These are phyloP conservation scores for Podila verticillata DNA, from an alignment of 192 early-diverging fungal genomes.

Conservation along the genomic window DNA sequence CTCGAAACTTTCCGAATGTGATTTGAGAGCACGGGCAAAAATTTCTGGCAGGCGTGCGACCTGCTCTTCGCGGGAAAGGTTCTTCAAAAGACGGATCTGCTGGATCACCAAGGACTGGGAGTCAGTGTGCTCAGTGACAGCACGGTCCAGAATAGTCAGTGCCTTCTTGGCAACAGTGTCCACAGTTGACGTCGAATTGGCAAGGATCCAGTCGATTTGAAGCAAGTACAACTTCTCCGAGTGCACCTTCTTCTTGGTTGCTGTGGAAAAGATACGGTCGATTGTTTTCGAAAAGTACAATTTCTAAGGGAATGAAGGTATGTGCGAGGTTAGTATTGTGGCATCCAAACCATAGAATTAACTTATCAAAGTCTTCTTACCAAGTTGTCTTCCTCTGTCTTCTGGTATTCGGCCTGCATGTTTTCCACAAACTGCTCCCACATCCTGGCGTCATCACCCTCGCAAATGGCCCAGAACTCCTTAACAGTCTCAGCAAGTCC, in stretches of 20 bases:
- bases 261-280: conserved; percentile 58
- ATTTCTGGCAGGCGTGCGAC: conserved; percentile 40
- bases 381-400: conserved; percentile 65
- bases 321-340: neutral
- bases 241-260: conserved; percentile 50
- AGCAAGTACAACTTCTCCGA: conserved; percentile 63
- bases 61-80: conserved; percentile 26
- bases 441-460: conserved; percentile 58
- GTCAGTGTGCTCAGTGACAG: conserved; percentile 51
- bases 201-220: conserved; percentile 57
- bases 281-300: conserved; percentile 70
- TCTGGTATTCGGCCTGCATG: conserved; percentile 56
- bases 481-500: conserved; percentile 65
- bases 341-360: neutral
- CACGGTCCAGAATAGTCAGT: conserved; percentile 50
- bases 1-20: conserved; percentile 50
- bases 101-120: conserved; percentile 22
- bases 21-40: conserved; percentile 51
- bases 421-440: conserved; percentile 74
- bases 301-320: conserved; percentile 39
- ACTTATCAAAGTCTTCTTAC: conserved; percentile 20
- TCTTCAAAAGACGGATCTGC: conserved; percentile 31
- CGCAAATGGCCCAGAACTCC: conserved; percentile 41
- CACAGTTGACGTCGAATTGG: conserved; percentile 36
- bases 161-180: conserved; percentile 47